Percentiles rank a stretch among this genome's conserved stretches.
phyloP scores from a whole-genome alignment of 225 moss, liverwort and hornwort genomes.

The Polytrichum commune region DNA sequence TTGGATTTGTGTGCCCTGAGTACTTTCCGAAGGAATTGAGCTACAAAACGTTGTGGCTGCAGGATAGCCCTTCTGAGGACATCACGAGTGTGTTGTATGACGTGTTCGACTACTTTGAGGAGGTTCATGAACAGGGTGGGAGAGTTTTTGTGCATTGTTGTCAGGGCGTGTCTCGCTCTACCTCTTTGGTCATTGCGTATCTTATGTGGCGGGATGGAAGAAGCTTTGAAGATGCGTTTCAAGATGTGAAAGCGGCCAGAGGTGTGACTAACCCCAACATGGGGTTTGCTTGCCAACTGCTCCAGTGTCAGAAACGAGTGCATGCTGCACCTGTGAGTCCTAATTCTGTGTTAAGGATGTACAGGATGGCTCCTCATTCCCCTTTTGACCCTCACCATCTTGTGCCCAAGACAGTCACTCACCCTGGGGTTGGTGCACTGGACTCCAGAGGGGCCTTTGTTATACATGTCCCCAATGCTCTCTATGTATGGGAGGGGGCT shows the following conservation, averaged over 20 bases:
- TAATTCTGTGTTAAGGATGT: conserved; percentile 44
- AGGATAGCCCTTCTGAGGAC: conserved; percentile 49
- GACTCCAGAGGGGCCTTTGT: conserved; percentile 54
- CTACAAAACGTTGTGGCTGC: conserved; percentile 52
- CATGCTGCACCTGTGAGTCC: conserved; percentile 50
- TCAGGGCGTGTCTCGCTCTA: conserved; percentile 53
- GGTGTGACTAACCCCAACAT: conserved; percentile 51
- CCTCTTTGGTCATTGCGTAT: conserved; percentile 57
- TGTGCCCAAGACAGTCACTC: conserved; percentile 41
- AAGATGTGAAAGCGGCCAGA: conserved; percentile 39
- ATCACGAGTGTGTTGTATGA: conserved; percentile 56
- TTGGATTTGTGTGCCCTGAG: conserved; percentile 45
- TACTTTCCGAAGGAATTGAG: conserved; percentile 41
- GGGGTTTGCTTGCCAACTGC: conserved; percentile 52
- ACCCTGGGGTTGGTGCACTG: conserved; percentile 26
- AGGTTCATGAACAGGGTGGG: conserved; percentile 37
- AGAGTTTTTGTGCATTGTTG: conserved; percentile 56
- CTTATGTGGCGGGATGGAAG: conserved; percentile 44
- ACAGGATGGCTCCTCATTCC: conserved; percentile 49
- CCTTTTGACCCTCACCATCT: conserved; percentile 43
- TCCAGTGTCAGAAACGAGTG: conserved; percentile 52
- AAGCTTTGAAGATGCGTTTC: conserved; percentile 51
- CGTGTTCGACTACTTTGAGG: conserved; percentile 62
- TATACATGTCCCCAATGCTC: conserved; percentile 31
- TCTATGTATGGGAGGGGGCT: conserved; percentile 49